Evolutionary conservation across 768 basidiomycete genomes (phyloP), one percentile per base, ranked within the genome.

Genomic region (Lentinula detonsa): DNA sequence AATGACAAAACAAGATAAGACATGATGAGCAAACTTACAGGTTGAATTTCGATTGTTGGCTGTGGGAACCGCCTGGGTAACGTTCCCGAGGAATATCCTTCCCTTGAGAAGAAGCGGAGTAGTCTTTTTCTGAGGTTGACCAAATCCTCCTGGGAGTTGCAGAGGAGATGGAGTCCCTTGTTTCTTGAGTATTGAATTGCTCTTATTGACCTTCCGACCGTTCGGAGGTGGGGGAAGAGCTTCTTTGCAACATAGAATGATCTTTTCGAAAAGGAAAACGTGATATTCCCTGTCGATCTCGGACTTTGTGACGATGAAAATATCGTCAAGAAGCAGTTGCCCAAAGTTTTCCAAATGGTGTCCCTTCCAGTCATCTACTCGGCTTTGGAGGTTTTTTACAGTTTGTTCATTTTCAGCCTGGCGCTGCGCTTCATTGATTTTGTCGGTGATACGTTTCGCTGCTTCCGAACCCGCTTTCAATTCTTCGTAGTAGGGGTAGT

Each of bases 321-420:
- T 84, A 71, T 98, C 97, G 71, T 98, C 95, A 34, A 98, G 84
- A 37, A 96, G 81, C 58, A 99, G 88, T 66, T 92, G 86, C 62
- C 97, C 97, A 65, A 99, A 98, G 72, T 94, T 91, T 66, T 86
- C 86, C 42, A 98, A 81, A 66, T 96, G 92, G 73, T 99, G 97
- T 10, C 96, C 96, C 73, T 98, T 98, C 97, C 97, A 99, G 72
- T 99, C 97, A 65, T 95, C 93, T 51, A 99, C 94, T 49, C 97
- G 87, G 33, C 78, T 77, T 63, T 87, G 81, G 7, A 99, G 84
- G 66, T 88, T 91, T 73, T 90, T 85, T 60, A 97, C 94, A 4
- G 94, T 97, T 67, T 88, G 88, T 46, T 87, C 79, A 67, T 99
- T 98, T 76, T 98, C 92, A 54, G 91, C 87, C 53, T 91, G 86